A percentile compares a stretch with the other conserved stretches of the same genome.
phyloP scores from a whole-genome alignment of 2,329 filamentous ascomycete species.

The Myriosclerotinia scirpicola region DNA sequence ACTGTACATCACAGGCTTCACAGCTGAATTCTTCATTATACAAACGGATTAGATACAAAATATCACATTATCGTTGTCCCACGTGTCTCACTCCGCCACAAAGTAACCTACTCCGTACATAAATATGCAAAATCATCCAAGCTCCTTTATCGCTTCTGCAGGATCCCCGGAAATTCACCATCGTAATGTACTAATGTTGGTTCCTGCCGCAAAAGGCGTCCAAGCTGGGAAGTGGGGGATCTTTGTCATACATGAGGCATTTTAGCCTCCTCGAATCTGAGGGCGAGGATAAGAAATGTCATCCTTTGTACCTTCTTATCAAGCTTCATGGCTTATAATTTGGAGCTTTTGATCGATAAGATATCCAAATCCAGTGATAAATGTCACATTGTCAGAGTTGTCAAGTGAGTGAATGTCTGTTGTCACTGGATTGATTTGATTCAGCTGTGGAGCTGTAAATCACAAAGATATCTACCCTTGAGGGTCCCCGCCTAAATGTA shows the following conservation, averaged over 20 bases:
- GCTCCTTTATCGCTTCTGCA: background rate
- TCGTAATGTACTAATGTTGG: background rate
- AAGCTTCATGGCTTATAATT: background rate
- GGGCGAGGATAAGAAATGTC: slow-evolving; percentile 8
- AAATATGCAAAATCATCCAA: background rate
- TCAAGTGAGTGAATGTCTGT: background rate
- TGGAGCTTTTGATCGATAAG: background rate
- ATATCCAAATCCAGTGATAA: background rate
- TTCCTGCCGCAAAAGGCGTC: slow-evolving; percentile 10
- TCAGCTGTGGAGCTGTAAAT: slow-evolving; percentile 11
- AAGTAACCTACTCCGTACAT: too few species aligned
- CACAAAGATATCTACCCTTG: background rate
- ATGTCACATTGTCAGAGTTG: slow-evolving; percentile 3
- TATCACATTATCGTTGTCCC: background rate
- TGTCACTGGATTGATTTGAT: background rate
- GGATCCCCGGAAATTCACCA: background rate
- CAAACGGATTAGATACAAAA: background rate
- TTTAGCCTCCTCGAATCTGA: slow-evolving; percentile 39
- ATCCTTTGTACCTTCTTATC: background rate
- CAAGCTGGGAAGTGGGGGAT: slow-evolving; percentile 19
- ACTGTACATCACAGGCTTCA: background rate
- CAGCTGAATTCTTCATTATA: background rate
- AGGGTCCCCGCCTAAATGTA: background rate
- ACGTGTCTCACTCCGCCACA: slow-evolving; percentile 6
- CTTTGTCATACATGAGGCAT: slow-evolving; percentile 25